Conservation (phyloP, 208 protist species). For the Porcisia deanei region DNA sequence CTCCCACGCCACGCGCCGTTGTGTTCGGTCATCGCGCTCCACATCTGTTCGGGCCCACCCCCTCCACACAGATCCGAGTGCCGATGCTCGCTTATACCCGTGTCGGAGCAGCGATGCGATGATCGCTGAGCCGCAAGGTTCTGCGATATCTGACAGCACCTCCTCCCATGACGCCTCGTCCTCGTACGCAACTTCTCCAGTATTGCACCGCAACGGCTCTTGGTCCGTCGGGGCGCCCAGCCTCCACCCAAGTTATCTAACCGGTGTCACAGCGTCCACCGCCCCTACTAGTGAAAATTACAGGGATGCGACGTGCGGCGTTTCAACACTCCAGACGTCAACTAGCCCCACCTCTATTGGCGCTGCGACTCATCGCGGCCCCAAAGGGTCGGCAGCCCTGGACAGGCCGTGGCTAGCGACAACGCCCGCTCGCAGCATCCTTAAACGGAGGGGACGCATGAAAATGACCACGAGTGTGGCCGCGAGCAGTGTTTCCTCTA, state of each 20-base stretch:
- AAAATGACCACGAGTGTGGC: not conserved
- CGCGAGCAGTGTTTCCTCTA: not conserved
- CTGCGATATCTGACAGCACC: not conserved
- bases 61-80: not conserved
- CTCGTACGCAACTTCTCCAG: not conserved
- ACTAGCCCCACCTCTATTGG: not conserved
- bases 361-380: no score
- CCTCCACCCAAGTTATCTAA: not conserved
- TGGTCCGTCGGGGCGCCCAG: not conserved
- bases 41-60: no score
- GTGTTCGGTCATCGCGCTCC: not conserved
- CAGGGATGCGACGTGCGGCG: not conserved
- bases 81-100: no score
- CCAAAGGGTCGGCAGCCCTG: not conserved
- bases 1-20: no score
- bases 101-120: not conserved
- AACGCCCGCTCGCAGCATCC: constrained; percentile 1
- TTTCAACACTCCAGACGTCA: not conserved
- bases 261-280: not conserved
- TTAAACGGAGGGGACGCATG: not conserved
- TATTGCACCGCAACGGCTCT: not conserved
- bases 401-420: constrained; percentile 8
- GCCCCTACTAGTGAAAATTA: not conserved
- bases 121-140: not conserved
- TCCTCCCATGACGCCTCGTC: not conserved